Percentiles rank a stretch among this genome's conserved stretches.
Conservation (phyloP, 257 asterid genomes). For the Lycium barbarum region DNA sequence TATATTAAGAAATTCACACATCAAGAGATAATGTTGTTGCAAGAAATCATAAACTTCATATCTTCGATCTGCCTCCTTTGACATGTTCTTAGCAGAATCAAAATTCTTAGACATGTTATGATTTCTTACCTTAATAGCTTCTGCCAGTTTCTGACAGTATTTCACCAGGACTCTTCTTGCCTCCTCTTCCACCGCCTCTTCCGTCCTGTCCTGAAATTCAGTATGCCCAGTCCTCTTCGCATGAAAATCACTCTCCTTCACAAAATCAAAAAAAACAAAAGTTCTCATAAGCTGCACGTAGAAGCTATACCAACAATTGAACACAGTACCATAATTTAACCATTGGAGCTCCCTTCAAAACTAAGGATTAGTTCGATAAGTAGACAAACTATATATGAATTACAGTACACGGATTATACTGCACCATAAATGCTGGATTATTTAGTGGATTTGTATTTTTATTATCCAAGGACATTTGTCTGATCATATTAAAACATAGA, state of each 20-base stretch:
- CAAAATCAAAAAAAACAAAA: slow-evolving; percentile 16
- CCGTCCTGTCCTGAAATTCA: slow-evolving; percentile 86
- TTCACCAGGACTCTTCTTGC: slow-evolving; percentile 78
- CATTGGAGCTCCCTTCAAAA: slow-evolving; percentile 7
- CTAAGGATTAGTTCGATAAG: not conserved
- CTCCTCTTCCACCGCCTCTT: slow-evolving; percentile 92
- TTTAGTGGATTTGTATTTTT: slow-evolving; percentile 5
- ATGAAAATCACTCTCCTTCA: slow-evolving; percentile 85
- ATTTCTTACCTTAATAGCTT: slow-evolving; percentile 22
- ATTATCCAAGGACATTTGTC: not conserved
- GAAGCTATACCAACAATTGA: slow-evolving; percentile 3
- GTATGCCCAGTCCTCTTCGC: slow-evolving; percentile 89
- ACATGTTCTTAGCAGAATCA: slow-evolving; percentile 16
- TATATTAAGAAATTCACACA: not conserved
- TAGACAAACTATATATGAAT: not conserved
- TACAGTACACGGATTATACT: not conserved
- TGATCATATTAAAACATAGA: not conserved
- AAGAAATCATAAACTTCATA: not conserved
- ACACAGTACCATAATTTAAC: not conserved
- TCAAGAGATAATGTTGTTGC: not conserved
- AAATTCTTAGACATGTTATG: not conserved
- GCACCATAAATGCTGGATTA: slow-evolving; percentile 13
- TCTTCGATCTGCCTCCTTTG: not conserved
- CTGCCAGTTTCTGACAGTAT: slow-evolving; percentile 81
- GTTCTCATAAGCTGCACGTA: not conserved